Evolutionary conservation across 176 grass and related monocot species (phyloP).

Genomic region (Carex pumila): DNA sequence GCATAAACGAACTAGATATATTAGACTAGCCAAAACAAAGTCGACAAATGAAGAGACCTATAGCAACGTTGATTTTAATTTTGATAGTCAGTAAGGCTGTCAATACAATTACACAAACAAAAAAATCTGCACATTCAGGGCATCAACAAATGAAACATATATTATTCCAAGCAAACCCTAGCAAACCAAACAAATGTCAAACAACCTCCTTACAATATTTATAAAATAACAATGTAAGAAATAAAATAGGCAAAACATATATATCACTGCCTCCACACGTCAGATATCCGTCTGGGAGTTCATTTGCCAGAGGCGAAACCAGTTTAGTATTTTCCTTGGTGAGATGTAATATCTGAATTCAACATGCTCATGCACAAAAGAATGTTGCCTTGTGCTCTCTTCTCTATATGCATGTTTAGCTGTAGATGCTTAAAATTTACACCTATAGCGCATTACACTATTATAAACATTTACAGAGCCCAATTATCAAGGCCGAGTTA

Average conservation of each 20-base stretch:
- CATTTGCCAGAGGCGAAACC: background rate
- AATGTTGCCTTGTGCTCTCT: constrained; percentile 33
- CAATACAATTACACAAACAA: constrained; percentile 21
- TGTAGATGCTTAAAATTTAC: constrained; percentile 78
- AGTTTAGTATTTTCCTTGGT: background rate
- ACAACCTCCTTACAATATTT: constrained; percentile 4
- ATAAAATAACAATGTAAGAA: constrained; percentile 1
- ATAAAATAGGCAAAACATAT: constrained; percentile 18
- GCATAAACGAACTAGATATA: background rate
- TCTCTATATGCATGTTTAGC: constrained; percentile 52
- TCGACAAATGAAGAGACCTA: background rate
- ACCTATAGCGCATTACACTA: constrained; percentile 45
- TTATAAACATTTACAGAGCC: constrained; percentile 65
- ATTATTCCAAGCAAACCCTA: constrained; percentile 20
- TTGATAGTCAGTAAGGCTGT: constrained; percentile 6
- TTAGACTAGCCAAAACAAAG: background rate
- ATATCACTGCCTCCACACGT: background rate
- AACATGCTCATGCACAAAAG: constrained; percentile 33
- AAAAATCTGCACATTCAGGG: constrained; percentile 6
- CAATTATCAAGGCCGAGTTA: constrained; percentile 51
- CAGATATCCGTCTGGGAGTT: constrained; percentile 4
- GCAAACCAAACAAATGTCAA: constrained; percentile 23
- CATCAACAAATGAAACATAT: constrained; percentile 20
- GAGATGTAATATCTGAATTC: background rate
- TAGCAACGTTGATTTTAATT: background rate